Evolutionary conservation across 1,284 basidiomycete species (phyloP), one percentile per base, ranked within the genome.

Genomic region (Leucoagaricus sp.): DNA sequence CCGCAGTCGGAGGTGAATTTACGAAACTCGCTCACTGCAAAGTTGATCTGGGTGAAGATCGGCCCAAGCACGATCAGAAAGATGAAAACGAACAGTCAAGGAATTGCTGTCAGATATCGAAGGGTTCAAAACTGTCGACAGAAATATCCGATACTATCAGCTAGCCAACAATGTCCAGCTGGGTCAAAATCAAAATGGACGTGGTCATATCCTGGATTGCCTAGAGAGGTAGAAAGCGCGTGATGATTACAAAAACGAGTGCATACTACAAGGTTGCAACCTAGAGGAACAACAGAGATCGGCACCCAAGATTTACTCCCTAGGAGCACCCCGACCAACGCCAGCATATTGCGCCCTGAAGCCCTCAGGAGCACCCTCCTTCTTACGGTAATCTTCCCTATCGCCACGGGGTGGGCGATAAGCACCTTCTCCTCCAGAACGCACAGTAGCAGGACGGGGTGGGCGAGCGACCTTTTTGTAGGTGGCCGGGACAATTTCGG

Each of bases 401-500:
- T 94, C 91, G 49, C 87, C 90, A 65, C 94, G 89, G 67, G 93
- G 92, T 53, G 91, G 80, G 63, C 93, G 90, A 82, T 94, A 93
- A 31, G 89, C 85, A 69, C 90, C 92, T 40, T 86, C 85, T 60
- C 74, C 83, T 56, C 83, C 82, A 49, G 80, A 80, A 65, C 92
- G 90, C 63, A 88, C 82, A 61, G 77, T 70, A 51, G 91, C 88
- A 40, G 89, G 90, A 65, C 86, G 88, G 66, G 80, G 81, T 61
- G 83, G 85, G 75, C 85, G 93, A 65, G 73, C 89, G 60, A 91
- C 90, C 81, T 94, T 96, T 84, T 96, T 96, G 85, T 96, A 93
- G 64, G 95, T 98, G 60, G 91, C 79, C 62, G 95, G 95, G 59
- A 98, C 95, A 69, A 98, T 97, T 79, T 96, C 94, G 60, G 79